Evolutionary conservation across 1,284 basidiomycete species (phyloP), one percentile per base, ranked within the genome.

Genomic region (Leucoagaricus sp.): DNA sequence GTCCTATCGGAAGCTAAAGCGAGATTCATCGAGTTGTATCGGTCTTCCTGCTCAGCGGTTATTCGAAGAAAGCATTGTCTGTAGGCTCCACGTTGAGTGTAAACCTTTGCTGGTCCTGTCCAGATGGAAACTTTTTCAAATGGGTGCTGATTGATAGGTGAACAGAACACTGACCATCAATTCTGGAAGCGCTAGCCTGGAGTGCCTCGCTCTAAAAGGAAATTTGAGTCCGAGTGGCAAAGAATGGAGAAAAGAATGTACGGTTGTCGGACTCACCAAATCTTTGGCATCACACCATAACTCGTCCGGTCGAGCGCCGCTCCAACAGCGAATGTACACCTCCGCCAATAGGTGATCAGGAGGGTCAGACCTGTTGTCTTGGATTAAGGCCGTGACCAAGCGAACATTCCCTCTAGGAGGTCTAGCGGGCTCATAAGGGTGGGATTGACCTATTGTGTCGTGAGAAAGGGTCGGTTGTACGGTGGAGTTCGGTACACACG

Each of bases 211-310:
- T 79, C 77, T 80, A 56, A 13, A 21, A 31, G 33, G 44, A 29
- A 40, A 26, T 45, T 48, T 59, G 26, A 60, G 52, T 56, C 13
- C 26, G 8, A 42, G 31, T 28, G 48, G 38, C 38, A 34, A 33
- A 29, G 33, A 41, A 29, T 46, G 8, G 47, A 36, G 36, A 13
- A 26, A 17, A 28, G 8, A 28, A 36, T 31, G 28, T 41, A 17
- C 21, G 45, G 23, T 10, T 45, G 23, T 41, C 13, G 42, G 41
- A 66, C 76, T 59, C 58, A 80, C 79, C 19, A 91, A 73, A 23
- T 87, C 82, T 59, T 78, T 75, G 1, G 87, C 85, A 65, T 87
- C 82, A 9, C 82, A 86, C 86, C 87, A 90, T 63, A 78, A 87
- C 3, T 83, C 83, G 59, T 80, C 82, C 34, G 53, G 49, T 25